A percentile compares a stretch with the other conserved stretches of the same genome.
phyloP scores from a whole-genome alignment of 2,329 filamentous ascomycete genomes.

The Coleophoma crateriformis region DNA sequence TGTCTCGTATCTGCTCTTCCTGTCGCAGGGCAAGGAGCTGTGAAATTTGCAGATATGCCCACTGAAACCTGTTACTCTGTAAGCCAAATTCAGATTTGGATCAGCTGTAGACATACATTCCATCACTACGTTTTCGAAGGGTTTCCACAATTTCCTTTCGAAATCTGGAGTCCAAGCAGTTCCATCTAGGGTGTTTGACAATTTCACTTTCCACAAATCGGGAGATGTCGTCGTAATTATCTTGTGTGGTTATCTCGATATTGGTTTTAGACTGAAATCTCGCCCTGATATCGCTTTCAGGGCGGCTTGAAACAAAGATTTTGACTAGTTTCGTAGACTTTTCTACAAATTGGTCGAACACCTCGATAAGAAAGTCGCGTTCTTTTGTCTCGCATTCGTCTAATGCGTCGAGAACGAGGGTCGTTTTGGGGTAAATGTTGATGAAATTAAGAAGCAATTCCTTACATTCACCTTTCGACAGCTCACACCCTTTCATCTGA shows the following conservation, averaged over 20 bases:
- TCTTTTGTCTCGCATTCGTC: slow-evolving; percentile 27
- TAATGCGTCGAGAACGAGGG: slow-evolving; percentile 29
- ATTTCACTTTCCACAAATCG: slow-evolving; percentile 21
- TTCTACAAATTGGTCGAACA: slow-evolving; percentile 18
- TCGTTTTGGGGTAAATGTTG: slow-evolving; percentile 24
- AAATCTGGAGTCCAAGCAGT: not conserved
- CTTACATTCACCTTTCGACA: slow-evolving; percentile 10
- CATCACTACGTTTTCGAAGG: slow-evolving; percentile 16
- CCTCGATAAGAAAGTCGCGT: slow-evolving; percentile 21
- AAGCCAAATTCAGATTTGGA: not conserved
- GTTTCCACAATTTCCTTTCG: slow-evolving; percentile 16
- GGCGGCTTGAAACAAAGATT: slow-evolving; percentile 29
- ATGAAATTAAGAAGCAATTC: slow-evolving; percentile 18
- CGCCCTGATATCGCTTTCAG: slow-evolving; percentile 21
- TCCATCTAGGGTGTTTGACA: slow-evolving; percentile 5
- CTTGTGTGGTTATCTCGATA: slow-evolving; percentile 19
- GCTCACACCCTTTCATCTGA: slow-evolving; percentile 5
- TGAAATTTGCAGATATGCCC: slow-evolving; percentile 25
- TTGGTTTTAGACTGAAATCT: slow-evolving; percentile 14
- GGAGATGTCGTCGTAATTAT: slow-evolving; percentile 25
- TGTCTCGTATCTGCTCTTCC: slow-evolving; percentile 15
- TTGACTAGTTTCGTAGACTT: slow-evolving; percentile 20
- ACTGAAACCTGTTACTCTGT: slow-evolving; percentile 24
- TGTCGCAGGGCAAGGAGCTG: slow-evolving; percentile 18
- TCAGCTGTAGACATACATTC: slow-evolving; percentile 21